Evolutionary conservation across 2,329 filamentous ascomycete genomes (phyloP), one percentile per base, ranked within the genome.

Genomic region (Botrytis cinerea): DNA sequence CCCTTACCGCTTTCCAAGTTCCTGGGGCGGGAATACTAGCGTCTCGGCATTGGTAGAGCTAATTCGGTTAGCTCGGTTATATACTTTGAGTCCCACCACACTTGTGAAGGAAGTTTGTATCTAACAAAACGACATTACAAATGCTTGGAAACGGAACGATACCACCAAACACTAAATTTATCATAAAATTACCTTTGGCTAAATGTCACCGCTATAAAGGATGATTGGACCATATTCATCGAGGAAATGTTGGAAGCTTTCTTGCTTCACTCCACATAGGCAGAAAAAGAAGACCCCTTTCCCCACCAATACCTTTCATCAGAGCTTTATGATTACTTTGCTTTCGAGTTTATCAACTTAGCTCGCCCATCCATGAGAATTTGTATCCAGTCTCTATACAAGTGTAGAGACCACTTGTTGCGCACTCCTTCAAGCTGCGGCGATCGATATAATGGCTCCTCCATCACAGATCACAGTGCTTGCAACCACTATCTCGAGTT

Each of bases 1-100:
- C 51, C 38, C 48, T 57, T 57, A 32, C 32, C 48, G 25, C n/a
- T 32, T 18, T 67, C 45, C 63, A 67, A 67, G 32, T 46, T 45
- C 12, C 28, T 43, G 40, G 28, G 10, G 10, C n/a, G 28, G 43
- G 28, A 64, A 8, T 8, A 38, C 32, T 66, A 66, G 32, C n/a
- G 46, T 46, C 46, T 67, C 35, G 35, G 64, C 16, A 43, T 57
- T 12, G n/a, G n/a, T 12, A 66, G 22, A 57, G 48, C 51, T 32
- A 43, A 43, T 68, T 40, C 64, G 46, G 46, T 43, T 68, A 68
- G 48, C 22, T 54, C 35, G 35, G 46, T 20, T 68, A 66, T 35
- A n/a, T 38, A 38, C 18, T 66, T 45, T 38, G 0, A 3, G 38
- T 64, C 38, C 18, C 61, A 32, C 40, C 40, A 64, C 28, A 64